These are phyloP conservation scores for Eucalyptus polybractea DNA, from an alignment of 345 rosid species.

Conservation along the genomic window DNA sequence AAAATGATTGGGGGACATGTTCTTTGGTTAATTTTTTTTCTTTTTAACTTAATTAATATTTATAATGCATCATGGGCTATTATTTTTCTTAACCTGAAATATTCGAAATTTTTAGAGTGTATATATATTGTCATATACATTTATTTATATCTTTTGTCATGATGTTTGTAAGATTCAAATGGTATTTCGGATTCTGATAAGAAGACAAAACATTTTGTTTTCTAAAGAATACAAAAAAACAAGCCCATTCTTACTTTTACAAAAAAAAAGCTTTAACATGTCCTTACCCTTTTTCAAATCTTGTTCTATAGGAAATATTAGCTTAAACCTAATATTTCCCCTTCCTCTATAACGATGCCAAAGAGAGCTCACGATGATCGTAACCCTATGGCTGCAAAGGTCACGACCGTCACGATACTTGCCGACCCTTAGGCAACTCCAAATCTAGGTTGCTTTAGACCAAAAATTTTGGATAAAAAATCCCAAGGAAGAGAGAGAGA, in stretches of 20 bases:
- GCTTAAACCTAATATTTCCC: not conserved
- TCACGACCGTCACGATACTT: not conserved
- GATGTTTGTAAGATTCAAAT: not conserved
- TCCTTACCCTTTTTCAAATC: not conserved
- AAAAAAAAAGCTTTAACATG: not conserved
- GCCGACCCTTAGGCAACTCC: not conserved
- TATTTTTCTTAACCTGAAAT: not conserved
- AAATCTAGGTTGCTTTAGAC: not conserved
- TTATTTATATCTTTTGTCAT: not conserved
- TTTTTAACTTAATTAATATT: not conserved
- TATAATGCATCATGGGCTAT: not conserved
- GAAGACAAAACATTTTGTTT: not conserved
- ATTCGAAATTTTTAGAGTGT: not conserved
- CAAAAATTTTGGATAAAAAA: too few relatives aligned
- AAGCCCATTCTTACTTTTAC: not conserved
- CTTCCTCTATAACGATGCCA: not conserved
- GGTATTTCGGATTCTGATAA: accelerated
- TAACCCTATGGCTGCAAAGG: not conserved
- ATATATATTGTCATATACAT: not conserved
- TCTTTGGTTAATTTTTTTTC: not conserved
- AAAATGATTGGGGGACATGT: not conserved
- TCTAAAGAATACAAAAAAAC: not conserved
- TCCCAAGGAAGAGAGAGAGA: not conserved
- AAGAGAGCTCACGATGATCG: not conserved
- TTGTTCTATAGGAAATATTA: accelerated